Percentiles rank a stretch among this genome's conserved stretches.
Conservation (phyloP, 1,284 basidiomycete genomes). For the Porphyrellus sp. region DNA sequence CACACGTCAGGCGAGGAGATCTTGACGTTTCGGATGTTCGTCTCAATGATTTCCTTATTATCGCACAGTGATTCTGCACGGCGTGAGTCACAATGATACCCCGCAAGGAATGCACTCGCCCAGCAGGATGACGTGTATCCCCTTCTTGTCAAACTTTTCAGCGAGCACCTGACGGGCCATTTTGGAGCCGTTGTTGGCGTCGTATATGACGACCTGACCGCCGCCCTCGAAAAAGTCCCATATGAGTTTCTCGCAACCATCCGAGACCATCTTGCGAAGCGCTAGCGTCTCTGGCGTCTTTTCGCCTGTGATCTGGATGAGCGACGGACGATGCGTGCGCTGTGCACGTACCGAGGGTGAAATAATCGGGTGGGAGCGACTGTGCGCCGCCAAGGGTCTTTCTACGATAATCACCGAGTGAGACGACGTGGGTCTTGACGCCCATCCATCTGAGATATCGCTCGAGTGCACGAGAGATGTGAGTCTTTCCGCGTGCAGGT, state of each 20-base stretch:
- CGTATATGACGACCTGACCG: constrained; percentile 97
- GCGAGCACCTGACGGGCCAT: constrained; percentile 68
- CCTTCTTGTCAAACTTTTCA: constrained; percentile 79
- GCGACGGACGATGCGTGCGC: fast-evolving
- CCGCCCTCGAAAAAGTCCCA: constrained; percentile 85
- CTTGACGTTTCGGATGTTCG: constrained; percentile 95
- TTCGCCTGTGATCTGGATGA: constrained; percentile 47
- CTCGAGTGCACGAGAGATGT: constrained; percentile 92
- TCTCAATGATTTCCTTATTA: constrained; percentile 88
- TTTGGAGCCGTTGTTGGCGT: constrained; percentile 93
- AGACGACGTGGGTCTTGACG: constrained; percentile 92
- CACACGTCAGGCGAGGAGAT: constrained; percentile 94
- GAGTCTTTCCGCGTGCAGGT: constrained; percentile 93
- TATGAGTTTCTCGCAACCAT: constrained; percentile 84
- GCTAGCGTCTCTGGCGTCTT: constrained; percentile 77
- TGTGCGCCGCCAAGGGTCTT: constrained; percentile 87
- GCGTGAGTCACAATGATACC: background rate
- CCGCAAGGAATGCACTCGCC: constrained; percentile 48
- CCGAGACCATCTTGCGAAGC: constrained; percentile 70
- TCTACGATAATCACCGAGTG: constrained; percentile 91
- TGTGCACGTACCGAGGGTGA: constrained; percentile 63
- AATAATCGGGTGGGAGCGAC: constrained; percentile 89
- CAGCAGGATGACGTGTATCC: constrained; percentile 90
- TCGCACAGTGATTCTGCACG: constrained; percentile 78
- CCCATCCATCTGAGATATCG: constrained; percentile 98